These are phyloP conservation scores for Magnaporthiopsis rhizophila DNA, from an alignment of 2,329 filamentous ascomycete genomes.

Conservation along the genomic window DNA sequence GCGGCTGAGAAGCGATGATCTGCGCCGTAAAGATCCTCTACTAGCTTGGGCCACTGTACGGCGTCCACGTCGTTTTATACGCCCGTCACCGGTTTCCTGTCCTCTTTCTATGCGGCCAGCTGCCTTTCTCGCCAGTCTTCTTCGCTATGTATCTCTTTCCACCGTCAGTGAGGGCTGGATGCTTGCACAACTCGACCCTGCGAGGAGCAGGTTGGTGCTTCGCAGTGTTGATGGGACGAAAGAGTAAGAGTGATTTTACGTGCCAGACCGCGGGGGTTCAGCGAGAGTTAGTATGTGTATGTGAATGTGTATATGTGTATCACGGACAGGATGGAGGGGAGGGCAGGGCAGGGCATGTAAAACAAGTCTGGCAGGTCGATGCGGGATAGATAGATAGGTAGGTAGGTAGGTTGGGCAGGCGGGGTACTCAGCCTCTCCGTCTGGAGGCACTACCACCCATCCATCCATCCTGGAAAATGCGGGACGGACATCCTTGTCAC, in stretches of 20 bases:
- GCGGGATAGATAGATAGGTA: not conserved
- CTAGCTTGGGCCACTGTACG: not conserved
- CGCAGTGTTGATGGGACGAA: not conserved
- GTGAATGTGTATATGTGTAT: not conserved
- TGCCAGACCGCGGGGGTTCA: not conserved
- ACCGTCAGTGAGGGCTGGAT: not conserved
- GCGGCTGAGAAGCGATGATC: not conserved
- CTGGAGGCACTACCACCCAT: not conserved
- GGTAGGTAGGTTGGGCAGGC: too few relatives aligned
- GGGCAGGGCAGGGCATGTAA: not conserved
- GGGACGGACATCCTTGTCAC: not conserved
- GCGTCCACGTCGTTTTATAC: not conserved
- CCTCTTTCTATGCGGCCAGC: not conserved
- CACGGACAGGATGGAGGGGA: not conserved
- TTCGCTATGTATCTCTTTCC: not conserved
- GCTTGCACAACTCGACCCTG: not conserved
- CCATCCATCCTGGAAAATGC: not conserved
- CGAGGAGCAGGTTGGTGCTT: not conserved
- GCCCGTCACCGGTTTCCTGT: not conserved
- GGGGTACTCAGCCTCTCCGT: too few relatives aligned
- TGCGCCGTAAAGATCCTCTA: conserved; percentile 3
- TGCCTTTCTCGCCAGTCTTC: not conserved
- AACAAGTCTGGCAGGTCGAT: not conserved
- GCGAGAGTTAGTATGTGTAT: not conserved
- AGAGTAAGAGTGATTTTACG: not conserved